Evolutionary conservation across 192 early-diverging fungal genomes (phyloP).

Genomic region (Paraglomus brasilianum): DNA sequence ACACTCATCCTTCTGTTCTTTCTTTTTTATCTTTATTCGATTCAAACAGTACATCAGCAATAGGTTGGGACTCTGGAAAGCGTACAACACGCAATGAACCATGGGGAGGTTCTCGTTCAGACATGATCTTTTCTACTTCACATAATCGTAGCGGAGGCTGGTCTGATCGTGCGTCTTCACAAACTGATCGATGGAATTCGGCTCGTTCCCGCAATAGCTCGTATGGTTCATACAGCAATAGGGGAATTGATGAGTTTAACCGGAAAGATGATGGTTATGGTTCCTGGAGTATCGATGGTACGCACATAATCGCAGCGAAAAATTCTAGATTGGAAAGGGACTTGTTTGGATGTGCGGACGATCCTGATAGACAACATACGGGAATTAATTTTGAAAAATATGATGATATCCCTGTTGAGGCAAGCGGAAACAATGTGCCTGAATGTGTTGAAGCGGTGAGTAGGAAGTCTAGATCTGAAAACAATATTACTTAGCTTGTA

Average conservation of each 20-base stretch:
- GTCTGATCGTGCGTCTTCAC: constrained; percentile 46
- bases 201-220: constrained; percentile 42
- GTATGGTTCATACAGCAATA: constrained; percentile 33
- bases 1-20: too few species aligned
- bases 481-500: not conserved
- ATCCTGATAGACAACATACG: constrained; percentile 74
- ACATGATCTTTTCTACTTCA: constrained; percentile 31
- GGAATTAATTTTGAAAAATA: constrained; percentile 99
- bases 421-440: constrained; percentile 69
- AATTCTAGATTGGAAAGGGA: constrained; percentile 79
- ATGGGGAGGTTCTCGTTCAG: constrained; percentile 30
- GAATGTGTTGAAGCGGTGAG: constrained; percentile 51
- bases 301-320: constrained; percentile 73
- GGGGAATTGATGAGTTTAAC: constrained; percentile 9
- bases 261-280: constrained; percentile 50
- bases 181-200: constrained; percentile 19
- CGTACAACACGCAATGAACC: constrained; percentile 18
- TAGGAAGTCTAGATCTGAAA: not conserved
- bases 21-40: too few species aligned
- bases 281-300: constrained; percentile 69
- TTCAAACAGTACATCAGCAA: constrained; percentile 20
- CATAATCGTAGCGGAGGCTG: constrained; percentile 33
- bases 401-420: constrained; percentile 97
- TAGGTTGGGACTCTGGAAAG: constrained; percentile 22
- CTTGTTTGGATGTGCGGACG: constrained; percentile 72